Percentiles rank a stretch among this genome's conserved stretches.
Conservation (phyloP, 176 grass and related monocot genomes). For the Avena atlantica region DNA sequence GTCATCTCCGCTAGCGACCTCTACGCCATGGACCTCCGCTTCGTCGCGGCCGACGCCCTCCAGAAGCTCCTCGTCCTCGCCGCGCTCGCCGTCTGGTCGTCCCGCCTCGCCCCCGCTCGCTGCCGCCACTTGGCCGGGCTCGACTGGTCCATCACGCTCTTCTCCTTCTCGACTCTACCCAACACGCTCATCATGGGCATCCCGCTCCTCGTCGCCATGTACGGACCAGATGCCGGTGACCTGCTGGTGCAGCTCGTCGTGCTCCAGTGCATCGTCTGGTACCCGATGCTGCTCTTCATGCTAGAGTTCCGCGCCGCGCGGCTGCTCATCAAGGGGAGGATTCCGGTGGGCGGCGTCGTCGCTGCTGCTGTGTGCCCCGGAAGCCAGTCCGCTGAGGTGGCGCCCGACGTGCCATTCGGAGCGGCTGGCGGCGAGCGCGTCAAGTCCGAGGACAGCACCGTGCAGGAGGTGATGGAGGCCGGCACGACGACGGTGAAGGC, state of each 20-base stretch:
- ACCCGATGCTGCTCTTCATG: conserved; percentile 81
- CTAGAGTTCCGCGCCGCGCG: conserved; percentile 86
- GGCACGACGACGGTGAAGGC: conserved; percentile 54
- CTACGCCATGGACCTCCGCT: conserved; percentile 92
- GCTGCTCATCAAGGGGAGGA: conserved; percentile 64
- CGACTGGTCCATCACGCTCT: conserved; percentile 79
- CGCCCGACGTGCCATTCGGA: too few relatives aligned
- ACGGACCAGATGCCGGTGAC: conserved; percentile 54
- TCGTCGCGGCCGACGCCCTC: conserved; percentile 91
- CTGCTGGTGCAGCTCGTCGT: conserved; percentile 88
- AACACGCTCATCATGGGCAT: conserved; percentile 79
- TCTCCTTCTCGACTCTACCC: conserved; percentile 68
- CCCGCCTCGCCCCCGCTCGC: conserved; percentile 29
- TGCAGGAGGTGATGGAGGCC: conserved; percentile 62
- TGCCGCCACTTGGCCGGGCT: conserved; percentile 36
- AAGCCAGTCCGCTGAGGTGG: too few relatives aligned
- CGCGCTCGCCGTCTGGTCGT: conserved; percentile 58
- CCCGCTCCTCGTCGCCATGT: conserved; percentile 74
- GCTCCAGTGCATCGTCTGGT: conserved; percentile 89
- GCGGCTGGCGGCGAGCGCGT: conserved; percentile 8
- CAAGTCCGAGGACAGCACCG: conserved; percentile 51
- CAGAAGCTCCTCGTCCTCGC: conserved; percentile 87
- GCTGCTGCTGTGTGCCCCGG: too few relatives aligned
- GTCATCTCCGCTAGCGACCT: conserved; percentile 83
- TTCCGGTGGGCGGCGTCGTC: conserved; percentile 53